Base-by-base conservation (phyloP, 345 rosid species). In the Eucalyptus curtisii region DNA sequence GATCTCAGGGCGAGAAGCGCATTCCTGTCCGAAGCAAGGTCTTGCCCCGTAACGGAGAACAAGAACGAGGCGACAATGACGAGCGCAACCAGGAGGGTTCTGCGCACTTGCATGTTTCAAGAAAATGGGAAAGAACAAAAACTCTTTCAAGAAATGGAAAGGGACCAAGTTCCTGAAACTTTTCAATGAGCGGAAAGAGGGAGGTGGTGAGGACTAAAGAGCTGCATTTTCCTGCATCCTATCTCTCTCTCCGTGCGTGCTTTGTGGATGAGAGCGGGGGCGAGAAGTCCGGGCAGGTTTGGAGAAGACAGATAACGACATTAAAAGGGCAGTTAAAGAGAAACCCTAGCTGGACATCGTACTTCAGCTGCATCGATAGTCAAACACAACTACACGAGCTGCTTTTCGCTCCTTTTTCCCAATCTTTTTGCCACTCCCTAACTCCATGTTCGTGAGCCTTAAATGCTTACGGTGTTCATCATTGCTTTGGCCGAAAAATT, bases 1-100 rank as follows among this genome's bases (percentile, higher is more conserved):
- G 97, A 92, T 22, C 99, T 97, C 47, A 98, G 96, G 5, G 93
- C 86, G 86, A 98, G 92, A 20, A 98, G 97, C 14, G 99, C 99
- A 10, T 95, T 91, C 44, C 94, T 91, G 92, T 98, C 99, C 93
- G 96, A 92, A 87, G 95, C 61, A 85, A 97, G 98, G 93, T 98
- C 99, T 89, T 96, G 92, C 37, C 49, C 68, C 45, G 19, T 93
- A 66, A 4, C 31, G 22, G 13, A 89, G 91, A 19, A 89, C 82
- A 94, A 31, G 19, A 93, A 80, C 31, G 90, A 88, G 76, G 89
- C 86, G 87, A 92, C 12, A 66, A 49, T 44, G 86, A 59, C 45
- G 49, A 87, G 40, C 31, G 88, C 53, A 40, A 49, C 57, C 55
- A 86, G 86, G 90, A 80, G 88, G 86, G 47, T 25, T 19, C 24